Evolutionary conservation across 805 yeast species (phyloP), one percentile per base, ranked within the genome.

Genomic region (Teunomyces funiuensis): DNA sequence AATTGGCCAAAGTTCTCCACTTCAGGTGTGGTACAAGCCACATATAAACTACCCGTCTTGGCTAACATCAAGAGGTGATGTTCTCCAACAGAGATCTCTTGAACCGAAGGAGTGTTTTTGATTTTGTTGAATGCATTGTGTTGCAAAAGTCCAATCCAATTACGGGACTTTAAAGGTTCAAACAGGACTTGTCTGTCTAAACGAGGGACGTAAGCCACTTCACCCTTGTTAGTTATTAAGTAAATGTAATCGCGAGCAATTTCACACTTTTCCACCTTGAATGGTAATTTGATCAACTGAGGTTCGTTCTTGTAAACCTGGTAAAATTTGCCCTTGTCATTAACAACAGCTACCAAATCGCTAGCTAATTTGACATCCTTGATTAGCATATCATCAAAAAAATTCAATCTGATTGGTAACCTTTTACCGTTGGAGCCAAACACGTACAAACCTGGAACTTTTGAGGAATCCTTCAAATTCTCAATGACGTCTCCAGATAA

Each of bases 281-380:
- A 47, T 2, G 74, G 73, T 20, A 66, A 41, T 13, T 50, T 47
- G 4, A 60, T 39, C 38, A 45, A 36, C 16, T 51, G 54, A 43
- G 67, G 59, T 11, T 50, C 43, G 31, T 61, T 54, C 40, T 54
- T 55, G 0, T 73, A 76, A 20, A 60, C 53, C n/a, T 81, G 80
- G 86, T 90, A 88, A 23, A 88, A 70, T 53, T 84, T 77, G 14
- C 97, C 98, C 11, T 74, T 76, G 1, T 72, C 71, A 45, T 82
- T 77, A 13, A 88, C 76, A 0, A 88, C 88, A 20, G 76, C 81
- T 6, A 78, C 65, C 10, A 62, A 60, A 40, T 57, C 62, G 4
- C 70, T 71, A 17, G 73, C 67, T 2, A 88, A 55, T 15, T 71
- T 66, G 4, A 90, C 78, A 53, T 80, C 83, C 36, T 74, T 69